Evolutionary conservation across 2,329 filamentous ascomycete genomes (phyloP).

Genomic region (Ascomycota sp.): DNA sequence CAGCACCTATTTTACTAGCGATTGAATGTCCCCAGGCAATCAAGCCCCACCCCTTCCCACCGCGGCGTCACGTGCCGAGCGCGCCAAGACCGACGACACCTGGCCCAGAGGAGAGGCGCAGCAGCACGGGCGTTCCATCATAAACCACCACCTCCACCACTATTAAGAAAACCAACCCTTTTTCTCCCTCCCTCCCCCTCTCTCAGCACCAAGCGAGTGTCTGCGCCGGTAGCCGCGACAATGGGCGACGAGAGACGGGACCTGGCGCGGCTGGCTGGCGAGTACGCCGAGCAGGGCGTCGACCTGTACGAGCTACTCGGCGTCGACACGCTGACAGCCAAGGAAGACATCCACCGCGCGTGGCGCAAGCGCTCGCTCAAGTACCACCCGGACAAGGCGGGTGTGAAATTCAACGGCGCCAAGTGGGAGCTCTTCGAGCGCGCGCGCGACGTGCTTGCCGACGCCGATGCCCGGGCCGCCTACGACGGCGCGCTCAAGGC

Average conservation of each 20-base stretch:
- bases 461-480: conserved; percentile 46
- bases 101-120: too few species aligned
- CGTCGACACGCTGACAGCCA: conserved; percentile 41
- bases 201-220: too few species aligned
- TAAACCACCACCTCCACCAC: too few species aligned
- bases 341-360: conserved; percentile 60
- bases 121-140: too few species aligned
- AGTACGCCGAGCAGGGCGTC: conserved; percentile 37
- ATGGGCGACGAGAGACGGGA: conserved; percentile 24
- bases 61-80: too few species aligned
- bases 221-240: neutral
- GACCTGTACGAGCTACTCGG: conserved; percentile 66
- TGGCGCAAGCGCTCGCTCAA: conserved; percentile 75
- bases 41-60: too few species aligned
- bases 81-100: too few species aligned
- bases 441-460: conserved; percentile 66
- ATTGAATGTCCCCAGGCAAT: too few species aligned
- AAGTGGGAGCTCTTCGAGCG: conserved; percentile 74
- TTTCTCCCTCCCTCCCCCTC: too few species aligned
- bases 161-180: too few species aligned
- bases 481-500: conserved; percentile 66
- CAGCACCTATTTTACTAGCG: too few species aligned
- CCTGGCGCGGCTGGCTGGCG: conserved; percentile 30
- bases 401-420: conserved; percentile 50
- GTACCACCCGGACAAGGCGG: conserved; percentile 84